These are phyloP conservation scores for Ustulina deusta DNA, from an alignment of 2,329 filamentous ascomycete genomes.

Conservation along the genomic window DNA sequence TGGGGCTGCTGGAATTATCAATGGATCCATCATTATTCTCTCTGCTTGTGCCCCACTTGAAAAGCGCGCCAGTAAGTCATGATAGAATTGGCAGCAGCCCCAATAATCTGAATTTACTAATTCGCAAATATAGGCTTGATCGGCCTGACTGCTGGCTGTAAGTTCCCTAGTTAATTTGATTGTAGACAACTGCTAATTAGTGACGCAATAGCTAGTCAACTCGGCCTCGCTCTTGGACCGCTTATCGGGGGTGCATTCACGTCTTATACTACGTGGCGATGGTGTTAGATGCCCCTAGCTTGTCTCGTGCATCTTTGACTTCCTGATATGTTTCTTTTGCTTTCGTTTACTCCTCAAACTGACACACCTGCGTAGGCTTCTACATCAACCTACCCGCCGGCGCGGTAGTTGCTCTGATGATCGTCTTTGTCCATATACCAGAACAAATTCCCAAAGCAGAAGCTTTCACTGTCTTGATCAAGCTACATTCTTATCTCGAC, in stretches of 20 bases:
- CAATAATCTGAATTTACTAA: not conserved
- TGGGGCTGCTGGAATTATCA: conserved; percentile 58
- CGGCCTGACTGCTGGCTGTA: conserved; percentile 40
- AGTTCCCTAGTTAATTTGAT: not conserved
- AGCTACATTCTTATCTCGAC: conserved; percentile 40
- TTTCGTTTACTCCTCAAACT: conserved; percentile 14
- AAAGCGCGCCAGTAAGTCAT: conserved; percentile 44
- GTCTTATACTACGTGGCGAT: conserved; percentile 33
- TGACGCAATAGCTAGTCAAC: not conserved
- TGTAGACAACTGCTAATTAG: not conserved
- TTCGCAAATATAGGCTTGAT: conserved; percentile 21
- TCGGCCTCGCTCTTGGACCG: conserved; percentile 8
- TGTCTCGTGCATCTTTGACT: not conserved
- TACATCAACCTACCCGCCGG: conserved; percentile 20
- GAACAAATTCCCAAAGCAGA: not conserved
- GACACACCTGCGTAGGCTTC: conserved; percentile 6
- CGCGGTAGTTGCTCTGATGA: not conserved
- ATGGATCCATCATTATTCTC: conserved; percentile 59
- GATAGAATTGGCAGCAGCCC: not conserved
- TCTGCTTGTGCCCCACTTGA: conserved; percentile 50
- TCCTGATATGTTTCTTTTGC: not conserved
- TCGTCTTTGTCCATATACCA: not conserved
- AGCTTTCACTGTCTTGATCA: not conserved
- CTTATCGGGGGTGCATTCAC: conserved; percentile 31
- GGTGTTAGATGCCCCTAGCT: conserved; percentile 23